Evolutionary conservation across 2,329 filamentous ascomycete genomes (phyloP).

Genomic region (Huntiella abstrusa): DNA sequence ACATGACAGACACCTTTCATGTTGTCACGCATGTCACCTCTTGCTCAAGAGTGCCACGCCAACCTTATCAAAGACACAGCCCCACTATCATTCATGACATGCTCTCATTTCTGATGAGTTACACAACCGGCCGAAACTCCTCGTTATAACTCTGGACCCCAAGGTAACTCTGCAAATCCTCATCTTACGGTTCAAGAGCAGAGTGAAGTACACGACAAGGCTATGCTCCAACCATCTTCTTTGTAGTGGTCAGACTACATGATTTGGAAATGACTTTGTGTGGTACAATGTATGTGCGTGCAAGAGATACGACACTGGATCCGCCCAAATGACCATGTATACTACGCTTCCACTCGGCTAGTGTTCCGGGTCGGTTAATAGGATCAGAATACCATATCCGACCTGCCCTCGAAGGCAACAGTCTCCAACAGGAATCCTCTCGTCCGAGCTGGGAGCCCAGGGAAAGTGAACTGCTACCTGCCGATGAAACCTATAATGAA

Average conservation of each 20-base stretch:
- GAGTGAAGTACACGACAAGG: conserved; percentile 58
- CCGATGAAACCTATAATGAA: conserved; percentile 23
- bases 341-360: conserved; percentile 49
- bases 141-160: conserved; percentile 25
- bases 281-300: conserved; percentile 37
- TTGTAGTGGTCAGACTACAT: conserved; percentile 33
- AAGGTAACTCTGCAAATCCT: conserved; percentile 36
- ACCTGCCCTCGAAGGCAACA: conserved; percentile 48
- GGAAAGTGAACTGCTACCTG: conserved; percentile 31
- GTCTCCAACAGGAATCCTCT: conserved; percentile 25
- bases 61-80: conserved; percentile 30
- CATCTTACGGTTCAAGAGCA: conserved; percentile 43
- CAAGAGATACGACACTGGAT: not conserved
- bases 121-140: conserved; percentile 43
- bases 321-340: not conserved
- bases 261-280: conserved; percentile 33
- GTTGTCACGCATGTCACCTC: conserved; percentile 49
- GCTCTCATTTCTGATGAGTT: conserved; percentile 48
- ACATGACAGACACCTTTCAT: conserved; percentile 32
- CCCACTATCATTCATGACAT: conserved; percentile 42
- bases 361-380: conserved; percentile 46
- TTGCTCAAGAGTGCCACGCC: conserved; percentile 37
- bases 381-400: conserved; percentile 50
- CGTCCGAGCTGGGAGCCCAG: conserved; percentile 31
- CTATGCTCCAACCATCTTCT: conserved; percentile 51